Percentiles rank a stretch among this genome's conserved stretches.
These are phyloP conservation scores for Solanum chacoense DNA, from an alignment of 305 asterid species.

Conservation along the genomic window DNA sequence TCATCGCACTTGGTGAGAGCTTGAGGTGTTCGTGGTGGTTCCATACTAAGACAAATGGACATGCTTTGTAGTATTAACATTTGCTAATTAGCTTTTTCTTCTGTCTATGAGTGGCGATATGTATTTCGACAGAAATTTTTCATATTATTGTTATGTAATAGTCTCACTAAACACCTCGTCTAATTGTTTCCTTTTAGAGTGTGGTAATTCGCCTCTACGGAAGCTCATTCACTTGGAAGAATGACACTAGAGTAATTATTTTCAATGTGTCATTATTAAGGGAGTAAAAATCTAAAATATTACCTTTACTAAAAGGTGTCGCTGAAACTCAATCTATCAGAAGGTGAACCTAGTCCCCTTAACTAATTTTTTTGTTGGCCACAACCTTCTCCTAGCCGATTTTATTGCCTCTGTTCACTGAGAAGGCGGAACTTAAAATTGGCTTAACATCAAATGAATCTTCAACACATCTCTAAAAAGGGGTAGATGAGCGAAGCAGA, in stretches of 20 bases:
- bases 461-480: neutral
- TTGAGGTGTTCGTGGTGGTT: neutral
- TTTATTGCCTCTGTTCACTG: neutral
- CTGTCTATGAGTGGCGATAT: neutral
- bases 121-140: neutral
- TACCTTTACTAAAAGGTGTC: neutral
- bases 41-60: neutral
- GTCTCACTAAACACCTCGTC: neutral
- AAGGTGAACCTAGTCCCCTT: neutral
- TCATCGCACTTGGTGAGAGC: neutral
- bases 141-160: neutral
- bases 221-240: neutral
- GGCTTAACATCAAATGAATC: neutral
- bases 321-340: neutral
- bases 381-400: neutral
- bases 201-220: neutral
- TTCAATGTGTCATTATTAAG: neutral
- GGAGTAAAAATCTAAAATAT: neutral
- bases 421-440: neutral
- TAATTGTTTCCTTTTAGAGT: neutral
- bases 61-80: neutral
- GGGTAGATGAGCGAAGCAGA: neutral
- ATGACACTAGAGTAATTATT: too few relatives aligned
- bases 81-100: neutral
- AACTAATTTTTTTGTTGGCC: neutral